Evolutionary conservation across 2,329 filamentous ascomycete species (phyloP).

Genomic region (Phaeophleospora eucalypticola): DNA sequence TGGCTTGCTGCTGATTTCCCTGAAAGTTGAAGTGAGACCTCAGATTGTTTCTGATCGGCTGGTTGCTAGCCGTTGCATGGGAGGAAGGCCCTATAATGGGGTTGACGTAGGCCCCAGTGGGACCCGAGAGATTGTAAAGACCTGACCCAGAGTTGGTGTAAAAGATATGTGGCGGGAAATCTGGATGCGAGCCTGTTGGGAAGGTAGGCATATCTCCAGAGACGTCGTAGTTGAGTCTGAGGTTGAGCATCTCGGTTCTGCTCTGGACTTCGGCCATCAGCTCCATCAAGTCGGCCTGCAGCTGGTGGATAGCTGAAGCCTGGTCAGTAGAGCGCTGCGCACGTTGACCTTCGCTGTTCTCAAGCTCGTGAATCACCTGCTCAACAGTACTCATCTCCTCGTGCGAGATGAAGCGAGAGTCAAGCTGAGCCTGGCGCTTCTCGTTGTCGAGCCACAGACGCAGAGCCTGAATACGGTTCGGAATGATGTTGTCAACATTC

Average conservation of each 20-base stretch:
- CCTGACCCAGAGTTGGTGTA: too few species aligned
- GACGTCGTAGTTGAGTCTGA: not conserved
- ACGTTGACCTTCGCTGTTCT: not conserved
- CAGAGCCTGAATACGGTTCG: not conserved
- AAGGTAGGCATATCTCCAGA: not conserved
- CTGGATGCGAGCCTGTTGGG: not conserved
- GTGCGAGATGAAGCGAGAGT: not conserved
- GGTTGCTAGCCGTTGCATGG: not conserved
- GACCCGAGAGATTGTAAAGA: too few species aligned
- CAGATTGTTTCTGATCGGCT: not conserved
- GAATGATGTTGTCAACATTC: not conserved
- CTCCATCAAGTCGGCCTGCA: not conserved
- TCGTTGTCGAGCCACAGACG: not conserved
- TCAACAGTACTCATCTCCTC: not conserved
- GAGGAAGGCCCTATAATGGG: not conserved
- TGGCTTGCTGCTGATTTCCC: not conserved
- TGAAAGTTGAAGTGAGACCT: too few species aligned
- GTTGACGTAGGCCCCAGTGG: not conserved
- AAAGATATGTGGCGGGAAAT: not conserved
- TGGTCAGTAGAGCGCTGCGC: not conserved
- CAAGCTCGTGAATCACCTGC: not conserved
- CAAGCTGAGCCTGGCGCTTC: not conserved
- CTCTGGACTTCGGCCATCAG: not conserved
- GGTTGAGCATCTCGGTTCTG: not conserved
- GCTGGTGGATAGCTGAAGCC: not conserved